Evolutionary conservation across 768 basidiomycete species (phyloP), one percentile per base, ranked within the genome.

Genomic region (Solioccasus polychromus): DNA sequence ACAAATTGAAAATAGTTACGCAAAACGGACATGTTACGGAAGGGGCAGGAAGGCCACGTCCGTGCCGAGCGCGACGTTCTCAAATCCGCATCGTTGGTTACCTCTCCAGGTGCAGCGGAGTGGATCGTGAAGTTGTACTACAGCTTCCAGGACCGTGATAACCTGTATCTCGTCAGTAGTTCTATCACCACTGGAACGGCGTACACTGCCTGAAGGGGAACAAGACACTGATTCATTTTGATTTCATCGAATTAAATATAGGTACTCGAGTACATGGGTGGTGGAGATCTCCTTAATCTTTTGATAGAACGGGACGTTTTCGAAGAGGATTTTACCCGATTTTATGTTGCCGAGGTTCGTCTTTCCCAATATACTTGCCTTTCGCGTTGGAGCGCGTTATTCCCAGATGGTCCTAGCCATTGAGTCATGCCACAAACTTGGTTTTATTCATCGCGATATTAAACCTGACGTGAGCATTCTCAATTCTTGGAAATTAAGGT

Each of bases 391-490:
- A 67, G 43, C 56, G 63, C 57, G 35, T 53, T 67, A 60, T 57
- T 44, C 44, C 61, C 61, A 92, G 90, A 96, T 96, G 93, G 76
- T 98, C 48, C 78, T 97, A 17, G 91, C 92, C 24, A 85, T 98
- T 51, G 88, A 94, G 64, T 86, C 85, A 50, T 94, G 92, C 64
- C 93, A 96, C 70, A 85, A 84, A 64, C 83, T 89, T 57, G 94
- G 94, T 9, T 98, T 94, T 71, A 96, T 98, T 60, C 95, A 98
- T 72, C 82, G 95, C 50, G 95, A 99, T 72, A 94, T 97, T 70
- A 94, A 96, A 68, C 89, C 92, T 57, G 90, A 94, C 68, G 87
- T 89, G 65, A 63, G 82, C 69, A 26, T 20, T 44, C 17, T 51
- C 43, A 52, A 56, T 55, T 53, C 40, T 51, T 60, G 32, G 30